Base-by-base conservation (phyloP, 2,329 filamentous ascomycete genomes). In the Colletotrichum tofieldiae region DNA sequence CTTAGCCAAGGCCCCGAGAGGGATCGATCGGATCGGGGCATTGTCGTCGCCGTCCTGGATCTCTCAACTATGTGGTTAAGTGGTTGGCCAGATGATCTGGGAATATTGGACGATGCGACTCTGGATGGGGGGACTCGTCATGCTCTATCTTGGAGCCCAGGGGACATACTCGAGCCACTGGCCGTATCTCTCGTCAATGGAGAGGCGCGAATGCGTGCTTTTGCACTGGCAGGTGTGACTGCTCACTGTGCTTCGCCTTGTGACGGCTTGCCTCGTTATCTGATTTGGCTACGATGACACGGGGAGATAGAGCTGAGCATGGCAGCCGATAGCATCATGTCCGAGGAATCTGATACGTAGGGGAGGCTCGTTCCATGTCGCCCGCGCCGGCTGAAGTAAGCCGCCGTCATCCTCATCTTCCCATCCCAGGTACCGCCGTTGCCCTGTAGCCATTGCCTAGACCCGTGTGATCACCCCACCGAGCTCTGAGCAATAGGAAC, bases 1-100 rank as follows among this genome's bases (percentile, higher is more conserved):
- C 58, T 35, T 20, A 39, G 52, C 43, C 59, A 51, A 45, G 45
- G 45, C 45, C 54, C n/a, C 29, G 26, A 43, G 54, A 51, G 64
- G 26, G 52, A 72, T 72, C 69, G 65, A 72, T 69, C 69, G 69
- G 65, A 64, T 69, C 69, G 69, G 45, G n/a, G 54, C 54, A 56
- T 39, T 35, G 11, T 37, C 32, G 52, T 56, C 51, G 56, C 23
- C 29, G 26, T 71, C 55, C 51, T 35, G 51, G 23, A 49, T 59
- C 66, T 71, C 51, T 54, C 52, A 58, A 29, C 56, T 58, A 41
- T 39, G 69, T 51, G 59, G 69, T 49, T 41, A 29, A 45, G 35
- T 20, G 35, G 16, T 32, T 52, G 60, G 32, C 49, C 68, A 68
- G 65, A 71, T 71, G 58, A 63, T 68, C 54, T 68, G 52, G 64